Percentiles rank a stretch among this genome's conserved stretches.
These are phyloP conservation scores for Trematosphaeria pertusa DNA, from an alignment of 2,329 filamentous ascomycete genomes.

Conservation along the genomic window DNA sequence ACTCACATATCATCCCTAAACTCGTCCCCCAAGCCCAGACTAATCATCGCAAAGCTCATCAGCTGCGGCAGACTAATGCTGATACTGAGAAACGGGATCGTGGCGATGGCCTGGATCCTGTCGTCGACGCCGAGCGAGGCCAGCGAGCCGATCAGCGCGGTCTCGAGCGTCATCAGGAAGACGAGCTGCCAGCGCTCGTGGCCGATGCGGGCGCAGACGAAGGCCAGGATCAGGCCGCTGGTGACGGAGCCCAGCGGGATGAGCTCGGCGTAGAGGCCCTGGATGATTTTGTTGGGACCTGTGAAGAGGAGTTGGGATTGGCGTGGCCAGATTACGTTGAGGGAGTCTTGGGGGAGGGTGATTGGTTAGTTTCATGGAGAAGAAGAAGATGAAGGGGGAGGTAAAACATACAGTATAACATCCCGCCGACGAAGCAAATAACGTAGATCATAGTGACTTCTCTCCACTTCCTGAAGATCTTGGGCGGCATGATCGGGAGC, in stretches of 20 bases:
- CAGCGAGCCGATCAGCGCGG: constrained; percentile 12
- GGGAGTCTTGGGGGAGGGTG: constrained; percentile 11
- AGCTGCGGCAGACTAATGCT: constrained; percentile 8
- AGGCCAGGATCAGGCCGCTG: constrained; percentile 6
- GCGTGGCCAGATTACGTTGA: constrained; percentile 14
- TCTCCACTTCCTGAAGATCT: constrained; percentile 16
- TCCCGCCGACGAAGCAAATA: constrained; percentile 12
- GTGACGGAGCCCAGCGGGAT: constrained; percentile 14
- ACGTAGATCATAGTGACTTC: constrained; percentile 17
- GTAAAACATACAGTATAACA: constrained; percentile 15
- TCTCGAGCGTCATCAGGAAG: constrained; percentile 11
- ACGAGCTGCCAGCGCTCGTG: constrained; percentile 13
- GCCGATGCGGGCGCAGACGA: constrained; percentile 11
- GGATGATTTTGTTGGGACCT: constrained; percentile 11
- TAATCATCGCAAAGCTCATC: constrained; percentile 14
- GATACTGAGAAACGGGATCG: constrained; percentile 8
- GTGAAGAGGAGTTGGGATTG: constrained; percentile 14
- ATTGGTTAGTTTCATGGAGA: not conserved
- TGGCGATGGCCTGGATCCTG: constrained; percentile 9
- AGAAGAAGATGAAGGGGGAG: not conserved
- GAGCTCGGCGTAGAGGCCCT: constrained; percentile 13
- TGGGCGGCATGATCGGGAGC: constrained; percentile 13
- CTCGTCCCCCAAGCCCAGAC: constrained; percentile 10
- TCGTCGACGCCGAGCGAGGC: constrained; percentile 4
- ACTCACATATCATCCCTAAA: constrained; percentile 15